Conservation (phyloP, 805 yeast genomes). For the Saccharomycopsis amapae region DNA sequence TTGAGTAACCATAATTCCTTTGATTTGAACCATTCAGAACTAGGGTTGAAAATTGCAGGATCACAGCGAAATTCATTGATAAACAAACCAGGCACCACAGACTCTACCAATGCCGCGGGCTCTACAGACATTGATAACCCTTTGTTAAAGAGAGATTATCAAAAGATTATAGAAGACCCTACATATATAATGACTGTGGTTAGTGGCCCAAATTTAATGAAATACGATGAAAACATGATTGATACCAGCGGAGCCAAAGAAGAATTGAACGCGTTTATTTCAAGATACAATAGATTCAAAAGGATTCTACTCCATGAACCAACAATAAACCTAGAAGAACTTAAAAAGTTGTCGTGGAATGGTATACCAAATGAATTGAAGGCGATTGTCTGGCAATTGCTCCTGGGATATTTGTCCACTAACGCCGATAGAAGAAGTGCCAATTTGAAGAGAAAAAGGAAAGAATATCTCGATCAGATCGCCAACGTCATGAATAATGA, state of each 20-base stretch:
- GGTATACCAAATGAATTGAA: constrained; percentile 82
- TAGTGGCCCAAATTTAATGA: constrained; percentile 36
- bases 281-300: constrained; percentile 62
- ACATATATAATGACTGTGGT: constrained; percentile 33
- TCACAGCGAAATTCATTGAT: constrained; percentile 22
- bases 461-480: constrained; percentile 72
- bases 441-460: constrained; percentile 70
- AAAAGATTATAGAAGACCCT: constrained; percentile 26
- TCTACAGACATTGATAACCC: background rate
- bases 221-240: constrained; percentile 29
- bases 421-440: constrained; percentile 68
- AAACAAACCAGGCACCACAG: constrained; percentile 4
- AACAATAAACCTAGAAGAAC: constrained; percentile 52
- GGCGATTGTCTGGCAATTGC: constrained; percentile 81
- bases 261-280: constrained; percentile 50
- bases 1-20: background rate
- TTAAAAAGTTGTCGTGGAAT: constrained; percentile 84
- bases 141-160: constrained; percentile 5
- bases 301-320: constrained; percentile 44
- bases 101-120: background rate
- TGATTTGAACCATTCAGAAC: background rate
- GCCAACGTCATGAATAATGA: constrained; percentile 41
- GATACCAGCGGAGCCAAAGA: constrained; percentile 41
- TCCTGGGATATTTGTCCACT: constrained; percentile 86
- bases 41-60: background rate